Evolutionary conservation across 2,329 filamentous ascomycete species (phyloP).

Genomic region (Penicillium corylophilum): DNA sequence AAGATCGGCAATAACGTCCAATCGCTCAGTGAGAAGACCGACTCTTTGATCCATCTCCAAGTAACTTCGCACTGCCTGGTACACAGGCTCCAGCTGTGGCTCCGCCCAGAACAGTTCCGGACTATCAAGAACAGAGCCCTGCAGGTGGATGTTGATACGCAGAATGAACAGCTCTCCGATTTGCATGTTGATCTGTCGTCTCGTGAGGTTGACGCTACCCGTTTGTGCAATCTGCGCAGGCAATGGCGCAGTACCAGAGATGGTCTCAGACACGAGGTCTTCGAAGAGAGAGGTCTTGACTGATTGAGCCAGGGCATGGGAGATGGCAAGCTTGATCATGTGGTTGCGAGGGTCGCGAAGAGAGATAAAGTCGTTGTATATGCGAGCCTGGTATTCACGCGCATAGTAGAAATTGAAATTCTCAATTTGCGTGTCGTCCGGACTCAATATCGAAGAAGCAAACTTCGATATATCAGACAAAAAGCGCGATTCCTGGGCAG

Average conservation of each 20-base stretch:
- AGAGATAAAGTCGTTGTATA: slow-evolving; percentile 99
- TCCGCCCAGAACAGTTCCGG: slow-evolving; percentile 99
- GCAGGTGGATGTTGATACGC: slow-evolving; percentile 95
- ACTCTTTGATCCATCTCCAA: slow-evolving; percentile 98
- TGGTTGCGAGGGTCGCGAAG: slow-evolving; percentile 91
- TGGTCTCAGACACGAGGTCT: slow-evolving; percentile 89
- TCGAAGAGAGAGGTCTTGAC: slow-evolving; percentile 98
- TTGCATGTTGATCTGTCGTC: slow-evolving; percentile 97
- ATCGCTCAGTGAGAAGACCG: slow-evolving; percentile 78
- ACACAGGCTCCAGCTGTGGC: slow-evolving; percentile 92
- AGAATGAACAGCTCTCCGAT: slow-evolving; percentile 98
- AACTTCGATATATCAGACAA: slow-evolving; percentile 93
- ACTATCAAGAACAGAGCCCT: slow-evolving; percentile 92
- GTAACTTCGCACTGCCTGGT: slow-evolving; percentile 91
- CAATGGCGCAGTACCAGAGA: slow-evolving; percentile 88
- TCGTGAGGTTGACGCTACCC: slow-evolving; percentile 83
- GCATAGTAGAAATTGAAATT: slow-evolving; percentile 99
- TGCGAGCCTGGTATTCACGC: slow-evolving; percentile 92
- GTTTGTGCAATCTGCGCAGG: slow-evolving; percentile 90
- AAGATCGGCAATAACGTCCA: slow-evolving; percentile 91
- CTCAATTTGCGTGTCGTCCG: slow-evolving; percentile 90
- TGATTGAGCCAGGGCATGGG: slow-evolving; percentile 89
- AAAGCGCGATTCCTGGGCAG: slow-evolving; percentile 85
- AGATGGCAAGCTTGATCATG: slow-evolving; percentile 97
- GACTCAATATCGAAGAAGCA: slow-evolving; percentile 81